phyloP scores from a whole-genome alignment of 352 stramenopile species.

The Pythium chondricola region DNA sequence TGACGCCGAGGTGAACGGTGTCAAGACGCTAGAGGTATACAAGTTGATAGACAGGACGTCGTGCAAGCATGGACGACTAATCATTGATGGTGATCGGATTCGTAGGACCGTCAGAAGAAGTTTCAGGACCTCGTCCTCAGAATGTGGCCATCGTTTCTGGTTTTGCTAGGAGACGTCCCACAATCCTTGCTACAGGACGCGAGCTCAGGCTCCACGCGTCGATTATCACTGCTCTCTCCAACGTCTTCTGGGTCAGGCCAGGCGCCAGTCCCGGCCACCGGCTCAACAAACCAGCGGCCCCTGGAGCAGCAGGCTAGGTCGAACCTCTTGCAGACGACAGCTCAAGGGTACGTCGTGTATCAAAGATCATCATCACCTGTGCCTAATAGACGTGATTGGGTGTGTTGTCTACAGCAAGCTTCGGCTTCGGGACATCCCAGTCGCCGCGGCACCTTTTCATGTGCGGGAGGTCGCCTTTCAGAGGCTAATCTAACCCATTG shows the following conservation, averaged over 20 bases:
- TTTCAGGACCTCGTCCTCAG: conserved; percentile 68
- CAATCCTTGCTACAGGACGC: conserved; percentile 27
- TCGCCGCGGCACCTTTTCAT: conserved; percentile 54
- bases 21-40: conserved; percentile 40
- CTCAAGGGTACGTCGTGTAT: conserved; percentile 50
- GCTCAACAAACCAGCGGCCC: conserved; percentile 9
- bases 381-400: too few relatives aligned
- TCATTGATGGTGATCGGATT: neutral
- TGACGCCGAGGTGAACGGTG: conserved; percentile 33
- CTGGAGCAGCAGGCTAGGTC: conserved; percentile 19
- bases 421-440: conserved; percentile 43
- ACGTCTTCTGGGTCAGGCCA: neutral
- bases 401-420: conserved; percentile 33
- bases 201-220: conserved; percentile 3
- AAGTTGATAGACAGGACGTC: neutral
- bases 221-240: conserved; percentile 15
- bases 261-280: conserved; percentile 4
- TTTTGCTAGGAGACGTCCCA: conserved; percentile 38
- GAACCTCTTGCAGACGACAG: conserved; percentile 36
- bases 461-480: conserved; percentile 67
- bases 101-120: conserved; percentile 46
- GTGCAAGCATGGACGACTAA: too few relatives aligned
- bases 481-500: conserved; percentile 29
- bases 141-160: conserved; percentile 72
- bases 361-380: neutral